Conservation (phyloP, 1,139 yeast genomes). For the Taiozyma sp. region DNA sequence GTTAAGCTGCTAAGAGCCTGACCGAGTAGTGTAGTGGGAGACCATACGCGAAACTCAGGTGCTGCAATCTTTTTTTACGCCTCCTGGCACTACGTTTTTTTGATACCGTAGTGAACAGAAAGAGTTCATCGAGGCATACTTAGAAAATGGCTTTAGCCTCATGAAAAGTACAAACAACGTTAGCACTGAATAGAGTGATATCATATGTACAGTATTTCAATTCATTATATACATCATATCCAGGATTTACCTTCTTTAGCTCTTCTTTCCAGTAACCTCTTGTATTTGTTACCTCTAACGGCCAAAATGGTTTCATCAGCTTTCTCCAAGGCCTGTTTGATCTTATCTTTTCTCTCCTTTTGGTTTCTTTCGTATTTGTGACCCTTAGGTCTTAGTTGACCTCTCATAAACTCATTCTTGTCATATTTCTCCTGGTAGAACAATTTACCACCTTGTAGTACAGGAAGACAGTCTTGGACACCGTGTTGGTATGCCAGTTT, state of each 20-base stretch:
- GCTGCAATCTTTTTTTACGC: too few relatives aligned
- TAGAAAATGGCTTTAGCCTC: background rate
- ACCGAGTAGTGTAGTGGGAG: too few relatives aligned
- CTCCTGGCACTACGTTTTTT: too few relatives aligned
- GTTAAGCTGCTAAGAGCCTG: too few relatives aligned
- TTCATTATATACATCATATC: conserved; percentile 10
- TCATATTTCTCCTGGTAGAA: conserved; percentile 79
- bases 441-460: conserved; percentile 57
- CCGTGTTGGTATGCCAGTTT: conserved; percentile 84
- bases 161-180: background rate
- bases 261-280: conserved; percentile 21
- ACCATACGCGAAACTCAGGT: too few relatives aligned
- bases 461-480: conserved; percentile 73
- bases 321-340: conserved; percentile 61
- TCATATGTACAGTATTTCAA: background rate
- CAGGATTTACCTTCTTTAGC: conserved; percentile 15
- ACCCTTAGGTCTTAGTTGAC: conserved; percentile 76
- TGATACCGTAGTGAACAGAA: too few relatives aligned
- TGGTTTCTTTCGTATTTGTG: conserved; percentile 74
- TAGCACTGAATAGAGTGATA: background rate
- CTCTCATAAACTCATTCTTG: conserved; percentile 68
- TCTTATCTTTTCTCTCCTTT: conserved; percentile 55
- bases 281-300: conserved; percentile 23
- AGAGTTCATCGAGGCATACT: background rate
- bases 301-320: conserved; percentile 67